Percentiles rank a stretch among this genome's conserved stretches.
Evolutionary conservation across 2,329 filamentous ascomycete species (phyloP).

Genomic region (Endoconidiophora polonica): DNA sequence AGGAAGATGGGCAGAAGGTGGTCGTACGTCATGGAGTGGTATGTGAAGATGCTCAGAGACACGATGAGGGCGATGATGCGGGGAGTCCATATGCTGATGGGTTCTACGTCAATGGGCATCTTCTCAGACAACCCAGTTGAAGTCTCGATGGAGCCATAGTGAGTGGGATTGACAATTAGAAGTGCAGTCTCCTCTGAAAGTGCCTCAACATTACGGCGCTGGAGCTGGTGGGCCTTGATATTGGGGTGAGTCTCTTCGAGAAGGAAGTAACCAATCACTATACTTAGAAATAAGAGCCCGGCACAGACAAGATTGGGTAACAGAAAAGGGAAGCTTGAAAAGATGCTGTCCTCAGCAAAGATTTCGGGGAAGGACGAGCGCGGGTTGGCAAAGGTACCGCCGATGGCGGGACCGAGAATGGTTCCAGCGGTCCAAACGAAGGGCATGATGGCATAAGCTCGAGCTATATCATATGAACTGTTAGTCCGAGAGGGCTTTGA

Average conservation of each 20-base stretch:
- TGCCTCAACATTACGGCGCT: constrained; percentile 22
- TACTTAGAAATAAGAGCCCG: constrained; percentile 56
- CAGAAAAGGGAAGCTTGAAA: constrained; percentile 68
- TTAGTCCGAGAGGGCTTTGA: background rate
- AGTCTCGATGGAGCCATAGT: constrained; percentile 51
- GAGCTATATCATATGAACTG: constrained; percentile 33
- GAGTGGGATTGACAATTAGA: constrained; percentile 47
- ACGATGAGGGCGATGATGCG: constrained; percentile 37
- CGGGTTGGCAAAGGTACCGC: constrained; percentile 71
- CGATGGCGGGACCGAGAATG: constrained; percentile 76
- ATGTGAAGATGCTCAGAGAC: constrained; percentile 80
- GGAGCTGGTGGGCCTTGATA: constrained; percentile 38
- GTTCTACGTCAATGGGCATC: constrained; percentile 16
- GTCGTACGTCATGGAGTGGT: constrained; percentile 91
- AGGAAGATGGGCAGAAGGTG: constrained; percentile 85
- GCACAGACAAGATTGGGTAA: constrained; percentile 81
- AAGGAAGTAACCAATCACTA: constrained; percentile 62
- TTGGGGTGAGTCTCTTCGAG: constrained; percentile 83
- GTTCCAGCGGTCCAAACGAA: constrained; percentile 88
- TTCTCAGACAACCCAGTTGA: constrained; percentile 16
- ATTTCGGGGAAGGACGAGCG: constrained; percentile 52
- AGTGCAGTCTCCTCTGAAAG: constrained; percentile 55
- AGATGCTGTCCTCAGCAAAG: constrained; percentile 53
- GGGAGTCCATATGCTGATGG: constrained; percentile 12
- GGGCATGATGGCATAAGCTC: constrained; percentile 81